Evolutionary conservation across 306 rosid species (phyloP), one percentile per base, ranked within the genome.

Genomic region (Vicia faba): DNA sequence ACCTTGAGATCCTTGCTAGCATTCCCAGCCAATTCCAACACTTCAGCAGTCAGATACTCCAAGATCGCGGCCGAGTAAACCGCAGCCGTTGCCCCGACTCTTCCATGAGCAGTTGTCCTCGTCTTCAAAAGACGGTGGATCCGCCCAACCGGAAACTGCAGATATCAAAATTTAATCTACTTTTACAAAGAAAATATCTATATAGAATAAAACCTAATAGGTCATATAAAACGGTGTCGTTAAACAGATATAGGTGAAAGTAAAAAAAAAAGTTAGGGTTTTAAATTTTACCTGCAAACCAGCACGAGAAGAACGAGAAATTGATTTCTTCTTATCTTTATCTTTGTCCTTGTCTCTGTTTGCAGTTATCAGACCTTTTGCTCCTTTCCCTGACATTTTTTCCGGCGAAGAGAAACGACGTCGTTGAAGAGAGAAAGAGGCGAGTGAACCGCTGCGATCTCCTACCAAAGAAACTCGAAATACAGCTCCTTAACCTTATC

Each of bases 21-120:
- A 33, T 33, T 33, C 9, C 38, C 38, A 33, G 38, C 38, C 38
- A 33, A 8, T 2, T 33, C 38, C 38, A 33, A 33, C 1, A 33
- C 38, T 33, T 33, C 38, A 1, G 38, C 38, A 33, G 38, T 33
- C 9, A 33, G 38, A 33, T 33, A 33, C 38, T 33, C 38, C 38
- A 33, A 33, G 38, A 44, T 87, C 11, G 90, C 95, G 2, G 93
- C 93, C 35, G 93, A 84, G 81, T 87, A 87, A 49, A 87, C 93
- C 23, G 93, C 93, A 3, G 95, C 95, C 0, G 95, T 88, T 16
- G 95, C 91, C 38, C 91, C 95, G 9, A 88, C 95, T 66, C 91
- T 81, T 39, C 95, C 95, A 54, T 85, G 63, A n/a, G 93, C 72
- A 0, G 88, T 85, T 45, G 95, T 88, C 64, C 91, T 83, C 4